Conservation (phyloP, 805 yeast species). For the Saccharomycopsis vini region DNA sequence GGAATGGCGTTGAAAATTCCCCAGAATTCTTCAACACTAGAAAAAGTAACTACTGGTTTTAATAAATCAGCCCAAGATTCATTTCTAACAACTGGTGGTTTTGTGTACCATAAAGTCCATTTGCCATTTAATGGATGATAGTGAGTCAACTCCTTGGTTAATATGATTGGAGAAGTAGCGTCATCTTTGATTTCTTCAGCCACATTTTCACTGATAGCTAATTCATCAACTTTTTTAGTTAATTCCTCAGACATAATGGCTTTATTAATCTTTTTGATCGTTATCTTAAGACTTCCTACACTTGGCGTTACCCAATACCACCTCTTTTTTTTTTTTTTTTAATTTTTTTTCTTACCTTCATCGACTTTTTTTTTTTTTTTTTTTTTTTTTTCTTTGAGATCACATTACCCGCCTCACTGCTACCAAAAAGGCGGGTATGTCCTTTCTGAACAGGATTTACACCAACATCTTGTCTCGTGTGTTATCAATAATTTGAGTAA, state of each 20-base stretch:
- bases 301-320: background rate
- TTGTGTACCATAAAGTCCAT: conserved; percentile 98
- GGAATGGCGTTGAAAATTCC: conserved; percentile 93
- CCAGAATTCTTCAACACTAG: conserved; percentile 98
- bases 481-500: no score
- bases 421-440: background rate
- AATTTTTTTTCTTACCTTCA: background rate
- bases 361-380: background rate
- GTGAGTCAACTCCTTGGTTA: conserved; percentile 47
- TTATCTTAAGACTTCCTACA: no score
- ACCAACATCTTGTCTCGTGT: no score
- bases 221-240: conserved; percentile 35
- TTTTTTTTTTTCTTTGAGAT: background rate
- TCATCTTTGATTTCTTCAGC: background rate
- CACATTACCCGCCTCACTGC: background rate
- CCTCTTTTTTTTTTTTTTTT: background rate
- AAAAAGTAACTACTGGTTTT: conserved; percentile 85
- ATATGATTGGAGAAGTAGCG: conserved; percentile 10
- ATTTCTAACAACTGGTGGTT: conserved; percentile 69
- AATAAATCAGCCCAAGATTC: conserved; percentile 90
- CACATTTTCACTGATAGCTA: conserved; percentile 27
- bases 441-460: no score
- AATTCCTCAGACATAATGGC: conserved; percentile 36
- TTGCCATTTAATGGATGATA: conserved; percentile 83
- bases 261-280: background rate